Evolutionary conservation across 164 flowering plant species (phyloP).

Genomic region (Magnolia officinalis): DNA sequence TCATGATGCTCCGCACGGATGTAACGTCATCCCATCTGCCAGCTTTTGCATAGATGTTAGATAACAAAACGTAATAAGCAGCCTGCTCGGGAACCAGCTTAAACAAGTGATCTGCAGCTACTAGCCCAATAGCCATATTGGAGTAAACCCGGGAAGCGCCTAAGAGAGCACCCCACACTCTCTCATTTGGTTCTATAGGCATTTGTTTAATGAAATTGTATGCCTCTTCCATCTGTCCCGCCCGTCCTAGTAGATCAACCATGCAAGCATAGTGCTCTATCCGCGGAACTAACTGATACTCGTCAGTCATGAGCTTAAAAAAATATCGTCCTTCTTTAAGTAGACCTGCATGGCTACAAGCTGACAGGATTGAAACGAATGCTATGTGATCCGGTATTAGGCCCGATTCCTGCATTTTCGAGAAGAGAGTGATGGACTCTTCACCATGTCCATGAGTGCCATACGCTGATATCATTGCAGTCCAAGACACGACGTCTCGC

Average conservation of each 20-base stretch:
- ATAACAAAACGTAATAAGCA: constrained; percentile 19
- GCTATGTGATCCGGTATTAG: constrained; percentile 13
- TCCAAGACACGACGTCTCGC: constrained; percentile 19
- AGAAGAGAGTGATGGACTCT: constrained; percentile 12
- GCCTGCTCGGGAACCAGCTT: constrained; percentile 18
- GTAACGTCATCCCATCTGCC: constrained; percentile 22
- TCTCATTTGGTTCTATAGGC: constrained; percentile 19
- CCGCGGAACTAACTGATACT: constrained; percentile 14
- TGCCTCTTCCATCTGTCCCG: constrained; percentile 16
- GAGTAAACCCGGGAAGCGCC: constrained; percentile 19
- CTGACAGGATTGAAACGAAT: constrained; percentile 17
- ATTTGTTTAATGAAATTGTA: constrained; percentile 15
- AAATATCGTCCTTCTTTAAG: constrained; percentile 11
- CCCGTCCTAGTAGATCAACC: constrained; percentile 19
- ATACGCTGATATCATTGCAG: constrained; percentile 18
- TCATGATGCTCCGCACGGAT: constrained; percentile 17
- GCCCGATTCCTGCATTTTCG: constrained; percentile 13
- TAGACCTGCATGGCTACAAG: constrained; percentile 19
- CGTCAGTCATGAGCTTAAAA: constrained; percentile 7
- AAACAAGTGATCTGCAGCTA: constrained; percentile 21
- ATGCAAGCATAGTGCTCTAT: constrained; percentile 22
- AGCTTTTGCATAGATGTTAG: constrained; percentile 20
- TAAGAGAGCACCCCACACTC: constrained; percentile 23
- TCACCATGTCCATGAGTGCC: constrained; percentile 16
- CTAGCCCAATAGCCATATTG: constrained; percentile 11